Evolutionary conservation across 2,329 filamentous ascomycete species (phyloP).

Genomic region (Paecilomyces variotii): DNA sequence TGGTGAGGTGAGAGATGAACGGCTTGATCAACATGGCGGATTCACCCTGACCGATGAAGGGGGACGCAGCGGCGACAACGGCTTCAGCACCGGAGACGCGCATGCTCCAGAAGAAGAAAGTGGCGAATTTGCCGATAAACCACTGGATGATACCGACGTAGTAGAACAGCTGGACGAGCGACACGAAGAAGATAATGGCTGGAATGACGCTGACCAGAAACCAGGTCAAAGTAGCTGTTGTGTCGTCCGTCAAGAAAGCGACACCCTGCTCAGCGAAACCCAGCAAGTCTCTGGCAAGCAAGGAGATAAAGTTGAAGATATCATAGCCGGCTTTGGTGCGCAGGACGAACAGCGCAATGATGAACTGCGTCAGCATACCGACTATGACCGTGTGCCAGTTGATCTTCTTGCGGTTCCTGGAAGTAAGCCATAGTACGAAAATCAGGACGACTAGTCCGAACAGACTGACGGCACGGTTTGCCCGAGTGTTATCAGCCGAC

Average conservation of each 20-base stretch:
- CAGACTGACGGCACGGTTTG: slow-evolving; percentile 70
- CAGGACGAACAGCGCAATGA: slow-evolving; percentile 82
- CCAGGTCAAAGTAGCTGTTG: slow-evolving; percentile 43
- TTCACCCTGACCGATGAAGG: slow-evolving; percentile 91
- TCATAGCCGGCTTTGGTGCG: slow-evolving; percentile 73
- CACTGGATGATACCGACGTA: slow-evolving; percentile 77
- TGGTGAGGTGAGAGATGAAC: slow-evolving; percentile 76
- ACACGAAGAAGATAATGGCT: slow-evolving; percentile 92
- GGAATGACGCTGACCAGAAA: slow-evolving; percentile 78
- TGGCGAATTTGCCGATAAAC: slow-evolving; percentile 80
- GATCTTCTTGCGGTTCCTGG: slow-evolving; percentile 54
- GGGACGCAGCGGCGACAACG: slow-evolving; percentile 86
- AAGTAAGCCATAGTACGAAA: slow-evolving; percentile 59
- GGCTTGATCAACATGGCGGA: slow-evolving; percentile 86
- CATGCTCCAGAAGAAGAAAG: slow-evolving; percentile 87
- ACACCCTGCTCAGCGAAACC: slow-evolving; percentile 68
- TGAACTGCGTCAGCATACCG: slow-evolving; percentile 80
- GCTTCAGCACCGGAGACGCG: slow-evolving; percentile 83
- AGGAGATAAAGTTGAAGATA: slow-evolving; percentile 84
- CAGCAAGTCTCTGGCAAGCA: slow-evolving; percentile 64
- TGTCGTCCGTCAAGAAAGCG: slow-evolving; percentile 56
- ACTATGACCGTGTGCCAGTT: slow-evolving; percentile 74
- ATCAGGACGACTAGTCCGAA: slow-evolving; percentile 71
- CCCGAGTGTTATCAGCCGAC: slow-evolving; percentile 65
- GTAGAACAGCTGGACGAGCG: slow-evolving; percentile 80